These are phyloP conservation scores for Aspergillus quadrilineatus DNA, from an alignment of 2,329 filamentous ascomycete genomes.

Conservation along the genomic window DNA sequence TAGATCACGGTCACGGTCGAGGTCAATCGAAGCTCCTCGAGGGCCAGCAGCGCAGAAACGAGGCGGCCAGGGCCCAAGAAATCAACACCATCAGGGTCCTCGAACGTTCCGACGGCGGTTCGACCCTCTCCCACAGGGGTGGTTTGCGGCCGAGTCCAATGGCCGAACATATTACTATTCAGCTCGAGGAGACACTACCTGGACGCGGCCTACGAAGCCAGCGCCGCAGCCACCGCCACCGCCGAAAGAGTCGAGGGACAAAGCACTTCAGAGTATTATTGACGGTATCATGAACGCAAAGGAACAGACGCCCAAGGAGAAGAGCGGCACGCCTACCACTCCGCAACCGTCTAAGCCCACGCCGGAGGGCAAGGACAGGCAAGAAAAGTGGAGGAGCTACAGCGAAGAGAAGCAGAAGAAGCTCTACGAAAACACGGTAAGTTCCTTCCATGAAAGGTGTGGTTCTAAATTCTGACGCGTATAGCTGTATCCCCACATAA, in stretches of 20 bases:
- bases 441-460: constrained; percentile 34
- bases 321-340: constrained; percentile 60
- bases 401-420: constrained; percentile 84
- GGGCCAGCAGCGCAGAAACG: constrained; percentile 48
- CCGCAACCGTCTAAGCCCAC: constrained; percentile 60
- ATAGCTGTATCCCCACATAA: constrained; percentile 80
- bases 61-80: constrained; percentile 58
- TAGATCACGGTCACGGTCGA: constrained; percentile 50
- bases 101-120: constrained; percentile 57
- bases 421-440: constrained; percentile 88
- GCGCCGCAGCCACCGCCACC: constrained; percentile 62
- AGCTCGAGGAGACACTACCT: constrained; percentile 72
- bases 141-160: constrained; percentile 74
- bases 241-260: constrained; percentile 69
- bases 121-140: constrained; percentile 72
- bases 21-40: constrained; percentile 45
- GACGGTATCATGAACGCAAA: constrained; percentile 76
- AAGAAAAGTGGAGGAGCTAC: constrained; percentile 53
- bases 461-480: constrained; percentile 15
- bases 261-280: constrained; percentile 79
- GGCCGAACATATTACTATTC: constrained; percentile 86
- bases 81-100: constrained; percentile 57
- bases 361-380: constrained; percentile 47
- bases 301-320: constrained; percentile 54
- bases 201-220: constrained; percentile 72